Evolutionary conservation across 257 asterid species (phyloP), one percentile per base, ranked within the genome.

Genomic region (Fraxinus excelsior): DNA sequence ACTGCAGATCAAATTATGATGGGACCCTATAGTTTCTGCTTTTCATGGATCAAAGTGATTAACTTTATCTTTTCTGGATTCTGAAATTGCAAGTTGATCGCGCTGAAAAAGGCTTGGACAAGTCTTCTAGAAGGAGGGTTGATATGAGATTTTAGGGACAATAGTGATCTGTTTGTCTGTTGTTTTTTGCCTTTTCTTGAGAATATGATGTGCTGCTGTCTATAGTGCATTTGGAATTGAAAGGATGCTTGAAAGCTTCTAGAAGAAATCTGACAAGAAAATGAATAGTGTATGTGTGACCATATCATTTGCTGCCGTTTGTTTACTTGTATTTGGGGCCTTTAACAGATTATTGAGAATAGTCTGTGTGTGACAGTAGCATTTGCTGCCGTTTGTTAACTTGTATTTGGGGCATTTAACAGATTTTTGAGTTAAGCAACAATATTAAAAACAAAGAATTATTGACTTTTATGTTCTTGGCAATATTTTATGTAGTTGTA

Each of bases 41-140:
- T 62, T 60, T 21, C 14, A 26, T 21, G 32, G 18, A 60, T 60
- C 65, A 10, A 25, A 2, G 1, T 0, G 28, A 58, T 21, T 4
- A 21, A 2, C 67, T 60, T 60, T 23, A 60, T 21, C 32, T 23
- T 60, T 60, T 23, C 51, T 60, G 5, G 68, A 58, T 23, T 25
- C 68, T 62, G 68, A 62, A 23, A 23, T 62, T 62, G 7, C 34
- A 26, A 12, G n/a, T 23, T 25, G 19, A 26, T 62, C 26, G 23
- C 3, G 42, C 51, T 3, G 62, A 51, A 3, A 26, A 66, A 73
- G 3, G 75, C 6, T 42, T 35, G 31, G 51, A 28, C 42, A 49
- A 75, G 70, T 77, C 80, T 82, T 78, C 85, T 82, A 82, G 83
- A 82, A 82, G 78, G 73, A 65, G 3, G 25, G 18, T 34, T 73